Evolutionary conservation across 345 rosid species (phyloP).

Genomic region (Syzygium aromaticum): DNA sequence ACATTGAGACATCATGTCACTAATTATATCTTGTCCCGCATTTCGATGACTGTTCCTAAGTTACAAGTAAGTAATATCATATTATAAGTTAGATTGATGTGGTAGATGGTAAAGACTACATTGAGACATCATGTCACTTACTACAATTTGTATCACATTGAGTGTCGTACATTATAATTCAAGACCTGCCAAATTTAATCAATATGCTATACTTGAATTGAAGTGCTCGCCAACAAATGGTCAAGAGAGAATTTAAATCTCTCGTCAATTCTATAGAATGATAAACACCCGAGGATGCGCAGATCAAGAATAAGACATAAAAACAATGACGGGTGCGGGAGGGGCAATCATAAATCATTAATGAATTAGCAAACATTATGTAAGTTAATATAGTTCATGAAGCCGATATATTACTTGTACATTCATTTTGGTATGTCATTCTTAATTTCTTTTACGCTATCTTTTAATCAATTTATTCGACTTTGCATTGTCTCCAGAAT

Average conservation of each 20-base stretch:
- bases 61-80: neutral
- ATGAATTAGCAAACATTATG: neutral
- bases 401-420: no score
- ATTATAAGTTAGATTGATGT: neutral
- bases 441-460: neutral
- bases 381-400: neutral
- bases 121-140: neutral
- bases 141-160: neutral
- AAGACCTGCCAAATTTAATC: neutral
- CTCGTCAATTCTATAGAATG: neutral
- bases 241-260: neutral
- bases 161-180: accelerated
- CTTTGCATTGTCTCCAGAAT: neutral
- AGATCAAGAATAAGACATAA: neutral
- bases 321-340: neutral
- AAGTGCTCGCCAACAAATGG: neutral
- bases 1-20: neutral
- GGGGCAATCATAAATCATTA: neutral
- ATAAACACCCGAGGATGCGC: neutral
- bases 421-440: neutral
- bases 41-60: neutral
- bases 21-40: neutral
- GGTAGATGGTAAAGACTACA: neutral
- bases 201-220: neutral
- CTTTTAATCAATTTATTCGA: neutral